Percentiles rank a stretch among this genome's conserved stretches.
These are phyloP conservation scores for Mytilinidion resinicola DNA, from an alignment of 495 filamentous ascomycete species.

Conservation along the genomic window DNA sequence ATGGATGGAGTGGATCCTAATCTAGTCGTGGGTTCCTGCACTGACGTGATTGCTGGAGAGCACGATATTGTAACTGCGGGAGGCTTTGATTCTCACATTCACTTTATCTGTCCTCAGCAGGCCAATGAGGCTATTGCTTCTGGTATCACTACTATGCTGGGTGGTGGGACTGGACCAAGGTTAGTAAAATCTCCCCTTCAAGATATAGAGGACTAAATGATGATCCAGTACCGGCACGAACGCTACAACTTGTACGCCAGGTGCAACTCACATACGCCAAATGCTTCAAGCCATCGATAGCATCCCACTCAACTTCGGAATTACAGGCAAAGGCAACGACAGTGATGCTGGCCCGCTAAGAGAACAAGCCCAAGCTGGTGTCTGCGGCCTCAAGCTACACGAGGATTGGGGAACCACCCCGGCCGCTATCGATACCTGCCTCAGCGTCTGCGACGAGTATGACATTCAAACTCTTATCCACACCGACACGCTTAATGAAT, in stretches of 20 bases:
- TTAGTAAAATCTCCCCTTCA: conserved; percentile 25
- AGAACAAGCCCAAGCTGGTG: conserved; percentile 79
- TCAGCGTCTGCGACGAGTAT: conserved; percentile 78
- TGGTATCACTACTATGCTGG: conserved; percentile 87
- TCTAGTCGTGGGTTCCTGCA: conserved; percentile 82
- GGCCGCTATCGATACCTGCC: conserved; percentile 85
- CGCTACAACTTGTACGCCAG: conserved; percentile 93
- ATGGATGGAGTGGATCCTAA: conserved; percentile 80
- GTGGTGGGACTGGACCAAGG: conserved; percentile 89
- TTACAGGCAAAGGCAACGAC: conserved; percentile 97
- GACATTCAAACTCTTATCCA: conserved; percentile 96
- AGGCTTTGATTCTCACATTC: conserved; percentile 88
- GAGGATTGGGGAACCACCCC: conserved; percentile 97
- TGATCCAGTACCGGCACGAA: conserved; percentile 72
- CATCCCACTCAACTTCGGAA: conserved; percentile 86
- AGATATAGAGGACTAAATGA: conserved; percentile 12
- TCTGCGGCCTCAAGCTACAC: conserved; percentile 87
- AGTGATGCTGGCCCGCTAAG: conserved; percentile 60
- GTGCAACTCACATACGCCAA: conserved; percentile 72
- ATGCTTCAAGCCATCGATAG: conserved; percentile 89
- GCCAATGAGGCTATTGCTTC: conserved; percentile 77
- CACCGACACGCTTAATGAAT: conserved; percentile 96
- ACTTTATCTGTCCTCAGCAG: conserved; percentile 97
- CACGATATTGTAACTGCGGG: conserved; percentile 90
- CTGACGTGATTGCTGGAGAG: conserved; percentile 94